phyloP scores from a whole-genome alignment of 1,139 yeast genomes.

The Yamadazyma conglobata region DNA sequence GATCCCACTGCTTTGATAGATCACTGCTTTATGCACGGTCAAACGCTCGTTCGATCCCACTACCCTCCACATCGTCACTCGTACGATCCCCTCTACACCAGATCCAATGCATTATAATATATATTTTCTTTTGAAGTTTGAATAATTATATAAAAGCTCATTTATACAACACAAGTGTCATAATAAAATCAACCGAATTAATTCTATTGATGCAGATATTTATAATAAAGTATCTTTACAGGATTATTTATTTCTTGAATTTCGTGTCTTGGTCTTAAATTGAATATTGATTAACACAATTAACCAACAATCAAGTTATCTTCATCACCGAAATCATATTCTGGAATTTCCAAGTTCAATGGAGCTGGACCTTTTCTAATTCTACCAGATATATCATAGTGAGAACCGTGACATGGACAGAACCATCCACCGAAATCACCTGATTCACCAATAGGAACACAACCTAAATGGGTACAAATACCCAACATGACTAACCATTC shows the following conservation, averaged over 20 bases:
- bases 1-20: too few relatives aligned
- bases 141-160: slow-evolving; percentile 4
- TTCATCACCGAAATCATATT: slow-evolving; percentile 76
- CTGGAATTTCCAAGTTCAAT: slow-evolving; percentile 94
- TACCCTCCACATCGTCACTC: too few relatives aligned
- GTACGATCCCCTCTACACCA: too few relatives aligned
- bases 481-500: slow-evolving; percentile 99
- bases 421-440: slow-evolving; percentile 99
- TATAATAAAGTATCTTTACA: slow-evolving; percentile 1
- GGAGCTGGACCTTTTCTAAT: slow-evolving; percentile 99
- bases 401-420: slow-evolving; percentile 99
- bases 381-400: slow-evolving; percentile 99
- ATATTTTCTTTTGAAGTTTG: slow-evolving; percentile 3
- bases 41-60: too few relatives aligned
- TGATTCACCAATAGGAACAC: slow-evolving; percentile 99
- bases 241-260: too few relatives aligned
- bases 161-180: too few relatives aligned
- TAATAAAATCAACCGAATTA: neutral
- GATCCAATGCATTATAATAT: slow-evolving; percentile 4
- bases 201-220: slow-evolving; percentile 4
- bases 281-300: slow-evolving; percentile 10
- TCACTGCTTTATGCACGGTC: too few relatives aligned
- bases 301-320: slow-evolving; percentile 75
- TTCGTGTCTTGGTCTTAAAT: too few relatives aligned
- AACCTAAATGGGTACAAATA: slow-evolving; percentile 99